These are phyloP conservation scores for Fusarium papillatum DNA, from an alignment of 2,329 filamentous ascomycete species.

Conservation along the genomic window DNA sequence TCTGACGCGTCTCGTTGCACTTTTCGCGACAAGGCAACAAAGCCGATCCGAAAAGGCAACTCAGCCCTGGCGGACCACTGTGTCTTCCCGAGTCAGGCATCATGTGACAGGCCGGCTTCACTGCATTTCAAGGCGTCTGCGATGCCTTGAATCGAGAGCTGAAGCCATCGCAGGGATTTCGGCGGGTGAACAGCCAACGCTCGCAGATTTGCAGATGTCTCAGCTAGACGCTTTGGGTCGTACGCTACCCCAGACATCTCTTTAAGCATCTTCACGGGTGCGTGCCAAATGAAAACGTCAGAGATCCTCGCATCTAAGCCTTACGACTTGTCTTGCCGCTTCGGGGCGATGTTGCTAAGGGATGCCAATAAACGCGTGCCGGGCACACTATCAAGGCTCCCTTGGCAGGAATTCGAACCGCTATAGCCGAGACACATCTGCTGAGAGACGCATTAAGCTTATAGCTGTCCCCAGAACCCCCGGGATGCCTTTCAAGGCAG, in stretches of 20 bases:
- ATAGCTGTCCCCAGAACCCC: not conserved
- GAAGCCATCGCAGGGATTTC: not conserved
- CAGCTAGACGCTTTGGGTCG: not conserved
- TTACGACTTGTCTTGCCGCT: not conserved
- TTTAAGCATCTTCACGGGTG: not conserved
- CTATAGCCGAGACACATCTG: slow-evolving; percentile 3
- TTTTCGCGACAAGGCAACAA: slow-evolving; percentile 6
- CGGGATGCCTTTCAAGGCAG: not conserved
- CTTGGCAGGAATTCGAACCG: not conserved
- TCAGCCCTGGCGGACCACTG: not conserved
- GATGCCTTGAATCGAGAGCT: not conserved
- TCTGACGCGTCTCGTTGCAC: not conserved
- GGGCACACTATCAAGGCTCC: not conserved
- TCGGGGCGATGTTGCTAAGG: not conserved
- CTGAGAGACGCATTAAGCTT: not conserved
- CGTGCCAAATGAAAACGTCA: not conserved
- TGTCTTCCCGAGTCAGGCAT: not conserved
- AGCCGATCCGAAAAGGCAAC: not conserved
- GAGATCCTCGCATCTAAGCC: not conserved
- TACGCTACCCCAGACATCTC: not conserved
- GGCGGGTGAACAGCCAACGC: not conserved
- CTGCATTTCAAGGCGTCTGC: not conserved
- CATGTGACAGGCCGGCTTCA: not conserved
- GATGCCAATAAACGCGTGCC: not conserved
- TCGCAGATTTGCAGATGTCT: not conserved